Base-by-base conservation (phyloP, 352 stramenopile genomes). In the Aphanomyces invadans region DNA sequence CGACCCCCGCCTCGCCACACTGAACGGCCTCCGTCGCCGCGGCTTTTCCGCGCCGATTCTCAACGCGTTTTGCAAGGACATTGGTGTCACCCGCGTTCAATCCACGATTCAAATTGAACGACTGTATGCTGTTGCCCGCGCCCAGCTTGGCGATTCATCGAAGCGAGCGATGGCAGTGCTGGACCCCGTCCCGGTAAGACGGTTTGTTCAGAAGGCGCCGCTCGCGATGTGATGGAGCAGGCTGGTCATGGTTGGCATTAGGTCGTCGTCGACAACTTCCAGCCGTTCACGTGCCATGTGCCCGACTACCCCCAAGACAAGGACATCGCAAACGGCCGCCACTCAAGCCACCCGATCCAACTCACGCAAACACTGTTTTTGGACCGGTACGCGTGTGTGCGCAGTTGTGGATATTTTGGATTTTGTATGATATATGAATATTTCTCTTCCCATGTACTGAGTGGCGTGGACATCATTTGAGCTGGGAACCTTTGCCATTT, bases 1-100 rank as follows among this genome's bases (percentile, higher is more conserved):
- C 73, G 97, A 99, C 78, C 97, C 97, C 39, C 89, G 97, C 48
- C 98, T 99, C 87, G 91, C 92, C 26, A 99, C 97, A 21, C 95
- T 99, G 61, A 97, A 96, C 69, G 97, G 97, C 0, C 78, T 92
- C 46, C 82, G 84, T 72, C 86, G 82, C 52, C 83, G 96, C 65
- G 94, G 85, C 17, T 87, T 94, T 61, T 88, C 85, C 26, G 75
- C 85, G 0, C 81, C 86, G 70, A 90, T 91, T 65, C 87, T 94
- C 71, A 91, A 92, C 68, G 78, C 86, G 46, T 94, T 94, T 72
- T 94, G 85, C 68, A 88, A 89, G 69, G 60, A 67, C 21, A 94
- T 94, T 36, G 85, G 85, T 19, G 85, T 94, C 45, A 94, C 85
- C 31, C 85, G 85, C 39, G 83, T 90, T 60, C 85, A 94, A 69